Evolutionary conservation across 2,329 filamentous ascomycete species (phyloP).

Genomic region (Venturia carpophila): DNA sequence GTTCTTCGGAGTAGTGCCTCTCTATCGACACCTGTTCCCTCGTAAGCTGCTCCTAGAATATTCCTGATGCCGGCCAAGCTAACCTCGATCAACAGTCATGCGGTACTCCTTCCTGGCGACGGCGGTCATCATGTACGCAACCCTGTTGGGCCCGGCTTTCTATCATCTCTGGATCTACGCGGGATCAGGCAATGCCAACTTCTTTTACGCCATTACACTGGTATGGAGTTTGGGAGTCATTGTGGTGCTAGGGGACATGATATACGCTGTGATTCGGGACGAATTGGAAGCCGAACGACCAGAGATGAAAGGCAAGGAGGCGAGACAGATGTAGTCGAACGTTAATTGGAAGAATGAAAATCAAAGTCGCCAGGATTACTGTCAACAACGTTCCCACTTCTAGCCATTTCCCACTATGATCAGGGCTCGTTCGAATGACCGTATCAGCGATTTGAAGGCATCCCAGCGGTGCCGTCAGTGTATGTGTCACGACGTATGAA

Average conservation of each 20-base stretch:
- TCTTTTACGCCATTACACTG: constrained; percentile 98
- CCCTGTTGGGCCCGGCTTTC: constrained; percentile 85
- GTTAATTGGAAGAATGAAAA: not conserved
- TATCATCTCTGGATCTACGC: constrained; percentile 98
- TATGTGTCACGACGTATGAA: too few relatives aligned
- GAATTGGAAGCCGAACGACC: constrained; percentile 91
- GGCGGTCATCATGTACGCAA: constrained; percentile 76
- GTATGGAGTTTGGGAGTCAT: constrained; percentile 92
- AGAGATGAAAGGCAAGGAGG: constrained; percentile 81
- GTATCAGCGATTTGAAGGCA: not conserved
- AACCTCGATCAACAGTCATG: constrained; percentile 54
- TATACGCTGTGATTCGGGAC: constrained; percentile 83
- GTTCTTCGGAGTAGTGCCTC: constrained; percentile 72
- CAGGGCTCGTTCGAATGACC: too few relatives aligned
- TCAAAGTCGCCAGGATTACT: too few relatives aligned
- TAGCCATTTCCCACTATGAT: too few relatives aligned
- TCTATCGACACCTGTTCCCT: constrained; percentile 88
- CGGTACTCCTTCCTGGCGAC: constrained; percentile 85
- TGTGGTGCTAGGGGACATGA: constrained; percentile 74
- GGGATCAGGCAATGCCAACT: constrained; percentile 95
- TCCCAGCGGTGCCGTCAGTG: too few relatives aligned
- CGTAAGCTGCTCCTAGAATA: constrained; percentile 41
- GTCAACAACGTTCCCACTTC: too few relatives aligned
- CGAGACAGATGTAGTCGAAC: constrained; percentile 62
- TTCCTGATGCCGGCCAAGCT: constrained; percentile 22